Evolutionary conservation across 2,329 filamentous ascomycete genomes (phyloP).

Genomic region (Botrytis medusae): DNA sequence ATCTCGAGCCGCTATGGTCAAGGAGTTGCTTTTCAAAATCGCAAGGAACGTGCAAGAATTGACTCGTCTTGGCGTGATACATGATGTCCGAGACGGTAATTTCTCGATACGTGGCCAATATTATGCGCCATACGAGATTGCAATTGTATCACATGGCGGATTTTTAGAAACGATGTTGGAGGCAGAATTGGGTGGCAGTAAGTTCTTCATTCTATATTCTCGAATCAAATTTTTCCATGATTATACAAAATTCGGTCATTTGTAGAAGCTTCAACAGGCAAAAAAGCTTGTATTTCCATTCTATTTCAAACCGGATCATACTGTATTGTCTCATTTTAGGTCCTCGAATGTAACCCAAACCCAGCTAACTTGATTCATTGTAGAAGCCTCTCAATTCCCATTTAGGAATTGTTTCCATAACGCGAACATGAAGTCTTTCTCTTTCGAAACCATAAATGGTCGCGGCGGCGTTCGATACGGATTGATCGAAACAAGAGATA

Average conservation of each 20-base stretch:
- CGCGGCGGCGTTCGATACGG: neutral
- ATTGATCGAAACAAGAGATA: neutral
- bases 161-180: neutral
- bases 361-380: neutral
- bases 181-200: neutral
- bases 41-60: neutral
- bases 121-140: slow-evolving; percentile 1
- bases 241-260: neutral
- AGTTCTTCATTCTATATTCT: neutral
- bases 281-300: neutral
- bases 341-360: too few species aligned
- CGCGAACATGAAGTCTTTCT: neutral
- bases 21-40: neutral
- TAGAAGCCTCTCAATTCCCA: neutral
- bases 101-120: neutral
- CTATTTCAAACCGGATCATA: neutral
- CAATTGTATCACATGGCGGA: neutral
- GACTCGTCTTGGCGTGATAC: neutral
- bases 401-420: neutral
- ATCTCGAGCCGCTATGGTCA: neutral
- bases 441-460: neutral
- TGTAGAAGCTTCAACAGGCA: neutral
- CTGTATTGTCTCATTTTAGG: fast-evolving
- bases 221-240: neutral
- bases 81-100: neutral